Evolutionary conservation across 129 eudicot species (phyloP), one percentile per base, ranked within the genome.

Genomic region (Heracleum sosnowskyi): DNA sequence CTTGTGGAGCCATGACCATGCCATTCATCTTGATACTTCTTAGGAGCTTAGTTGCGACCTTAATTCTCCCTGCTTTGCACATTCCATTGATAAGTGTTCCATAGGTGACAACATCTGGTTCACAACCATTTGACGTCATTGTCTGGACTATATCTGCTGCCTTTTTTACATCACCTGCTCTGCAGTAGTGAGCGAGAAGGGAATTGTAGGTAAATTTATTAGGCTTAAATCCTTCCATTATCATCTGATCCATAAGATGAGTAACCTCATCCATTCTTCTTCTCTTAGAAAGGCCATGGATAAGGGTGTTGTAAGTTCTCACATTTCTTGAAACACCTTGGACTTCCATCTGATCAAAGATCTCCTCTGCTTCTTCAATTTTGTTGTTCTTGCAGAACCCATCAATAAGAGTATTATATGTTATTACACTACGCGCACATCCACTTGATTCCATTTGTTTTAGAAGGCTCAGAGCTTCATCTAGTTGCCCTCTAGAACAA

Each of bases 281-380:
- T 74, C 79, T 80, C 82, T 90, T 95, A 60, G 91, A 87, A 46
- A 95, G 89, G 22, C 98, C 98, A 42, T 90, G 89, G 39, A 94
- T 90, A 26, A 95, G 90, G 12, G 96, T 78, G 79, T 95, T 95
- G 76, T 90, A 94, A 4, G 96, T 94, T 24, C 86, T 87, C 76
- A 84, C 49, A 70, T 87, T 87, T 70, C 98, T 85, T 29, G 99
- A 87, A 41, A 95, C 83, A 76, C 99, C 99, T 78, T 83, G 93
- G 33, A 95, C 85, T 77, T 95, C 97, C 97, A 95, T 95, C 75
- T 87, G 96, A 78, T 95, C 96, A 24, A 95, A 95, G 33, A 95
- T 83, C 77, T 90, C 99, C 78, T 93, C 96, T 3, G 99, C 99
- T 72, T 92, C 92, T 78, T 92, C 96, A 11, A 91, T 78, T 78